Evolutionary conservation across 2,329 filamentous ascomycete species (phyloP).

Genomic region (Myriosclerotinia curreyana): DNA sequence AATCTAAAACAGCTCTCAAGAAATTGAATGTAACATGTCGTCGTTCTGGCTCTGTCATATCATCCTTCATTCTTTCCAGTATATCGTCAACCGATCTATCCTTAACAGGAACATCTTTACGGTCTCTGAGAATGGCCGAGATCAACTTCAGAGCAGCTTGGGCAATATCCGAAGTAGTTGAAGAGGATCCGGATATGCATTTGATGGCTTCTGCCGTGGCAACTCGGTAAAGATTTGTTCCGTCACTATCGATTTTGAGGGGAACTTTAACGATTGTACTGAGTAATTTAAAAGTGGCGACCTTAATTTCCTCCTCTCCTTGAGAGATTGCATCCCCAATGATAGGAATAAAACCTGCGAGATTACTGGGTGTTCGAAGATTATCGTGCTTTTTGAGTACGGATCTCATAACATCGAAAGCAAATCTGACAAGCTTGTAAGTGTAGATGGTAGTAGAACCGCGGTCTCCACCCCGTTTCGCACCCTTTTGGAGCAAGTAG

Average conservation of each 20-base stretch:
- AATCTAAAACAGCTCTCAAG: slow-evolving; percentile 78
- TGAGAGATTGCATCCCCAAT: slow-evolving; percentile 82
- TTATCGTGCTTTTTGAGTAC: slow-evolving; percentile 83
- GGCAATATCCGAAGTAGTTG: slow-evolving; percentile 76
- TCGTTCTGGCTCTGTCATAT: slow-evolving; percentile 87
- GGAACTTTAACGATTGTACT: slow-evolving; percentile 82
- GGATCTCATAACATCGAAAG: slow-evolving; percentile 79
- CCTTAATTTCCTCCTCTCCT: slow-evolving; percentile 88
- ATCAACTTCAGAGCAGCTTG: slow-evolving; percentile 89
- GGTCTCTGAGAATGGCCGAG: slow-evolving; percentile 78
- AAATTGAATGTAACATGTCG: slow-evolving; percentile 96
- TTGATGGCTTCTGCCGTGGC: slow-evolving; percentile 84
- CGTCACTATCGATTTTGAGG: slow-evolving; percentile 61
- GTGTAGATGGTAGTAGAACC: slow-evolving; percentile 73
- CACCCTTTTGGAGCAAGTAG: slow-evolving; percentile 77
- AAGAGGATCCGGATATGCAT: slow-evolving; percentile 71
- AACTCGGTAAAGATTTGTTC: slow-evolving; percentile 63
- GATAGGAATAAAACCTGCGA: slow-evolving; percentile 83
- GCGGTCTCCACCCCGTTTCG: slow-evolving; percentile 69
- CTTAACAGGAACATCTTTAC: slow-evolving; percentile 70
- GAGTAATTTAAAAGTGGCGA: slow-evolving; percentile 81
- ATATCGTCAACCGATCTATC: slow-evolving; percentile 80
- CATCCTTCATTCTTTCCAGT: slow-evolving; percentile 76
- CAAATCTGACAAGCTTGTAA: slow-evolving; percentile 85
- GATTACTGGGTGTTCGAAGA: slow-evolving; percentile 73